Percentiles rank a stretch among this genome's conserved stretches.
These are phyloP conservation scores for Trichosporon coremiiforme DNA, from an alignment of 1,284 basidiomycete genomes.

Conservation along the genomic window DNA sequence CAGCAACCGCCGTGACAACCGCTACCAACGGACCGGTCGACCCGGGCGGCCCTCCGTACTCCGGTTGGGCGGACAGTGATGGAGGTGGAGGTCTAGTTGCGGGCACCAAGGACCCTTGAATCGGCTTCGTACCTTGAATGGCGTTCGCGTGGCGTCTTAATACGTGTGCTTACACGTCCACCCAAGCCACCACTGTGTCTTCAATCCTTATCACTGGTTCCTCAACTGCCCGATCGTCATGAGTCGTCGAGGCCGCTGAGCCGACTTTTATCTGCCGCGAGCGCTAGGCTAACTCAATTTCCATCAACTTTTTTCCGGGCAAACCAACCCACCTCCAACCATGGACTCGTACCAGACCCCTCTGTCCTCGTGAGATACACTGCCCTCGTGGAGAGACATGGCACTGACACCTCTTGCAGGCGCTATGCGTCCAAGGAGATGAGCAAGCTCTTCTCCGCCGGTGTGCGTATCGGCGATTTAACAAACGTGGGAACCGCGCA, in stretches of 20 bases:
- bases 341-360: slow-evolving; percentile 61
- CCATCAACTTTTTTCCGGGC: slow-evolving; percentile 1
- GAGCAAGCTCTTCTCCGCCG: slow-evolving; percentile 91
- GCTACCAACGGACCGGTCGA: not conserved
- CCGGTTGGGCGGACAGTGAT: not conserved
- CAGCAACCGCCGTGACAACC: not conserved
- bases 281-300: slow-evolving; percentile 3
- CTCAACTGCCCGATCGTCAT: slow-evolving; percentile 19
- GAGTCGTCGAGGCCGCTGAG: not conserved
- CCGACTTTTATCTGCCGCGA: slow-evolving; percentile 6
- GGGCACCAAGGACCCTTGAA: not conserved
- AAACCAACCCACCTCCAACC: slow-evolving; percentile 15
- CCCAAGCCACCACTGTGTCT: too few relatives aligned
- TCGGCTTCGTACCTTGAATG: not conserved
- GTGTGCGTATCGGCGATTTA: slow-evolving; percentile 60
- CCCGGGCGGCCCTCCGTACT: slow-evolving; percentile 13
- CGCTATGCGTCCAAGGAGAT: slow-evolving; percentile 99
- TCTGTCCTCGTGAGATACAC: slow-evolving; percentile 56
- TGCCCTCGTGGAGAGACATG: not conserved
- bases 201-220: not conserved
- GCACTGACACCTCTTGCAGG: slow-evolving; percentile 58
- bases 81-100: not conserved
- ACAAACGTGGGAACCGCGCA: slow-evolving; percentile 2
- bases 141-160: slow-evolving; percentile 9
- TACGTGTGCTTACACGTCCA: not conserved